Evolutionary conservation across 2,329 filamentous ascomycete species (phyloP).

Genomic region (Claviceps maximensis): DNA sequence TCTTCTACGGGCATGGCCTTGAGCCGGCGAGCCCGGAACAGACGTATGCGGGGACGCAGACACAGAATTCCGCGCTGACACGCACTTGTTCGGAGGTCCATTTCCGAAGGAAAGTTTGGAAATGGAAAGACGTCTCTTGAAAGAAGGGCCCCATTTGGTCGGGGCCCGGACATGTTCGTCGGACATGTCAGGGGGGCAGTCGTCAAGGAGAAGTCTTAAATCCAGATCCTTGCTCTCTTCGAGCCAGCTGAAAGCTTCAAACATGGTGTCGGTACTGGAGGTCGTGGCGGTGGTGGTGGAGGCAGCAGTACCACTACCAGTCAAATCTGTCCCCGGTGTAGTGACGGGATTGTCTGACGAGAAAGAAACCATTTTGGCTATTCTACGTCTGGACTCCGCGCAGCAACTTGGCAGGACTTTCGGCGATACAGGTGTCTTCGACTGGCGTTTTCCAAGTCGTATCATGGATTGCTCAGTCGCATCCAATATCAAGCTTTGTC

Average conservation of each 20-base stretch:
- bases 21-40: conserved; percentile 9
- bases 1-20: conserved; percentile 31
- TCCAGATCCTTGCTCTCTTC: conserved; percentile 62
- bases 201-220: conserved; percentile 50
- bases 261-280: conserved; percentile 36
- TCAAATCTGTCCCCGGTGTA: conserved; percentile 7
- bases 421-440: conserved; percentile 12
- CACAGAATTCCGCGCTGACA: conserved; percentile 16
- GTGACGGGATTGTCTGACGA: conserved; percentile 8
- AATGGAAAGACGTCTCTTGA: conserved; percentile 60
- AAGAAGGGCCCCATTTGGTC: conserved; percentile 43
- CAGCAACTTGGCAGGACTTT: not conserved
- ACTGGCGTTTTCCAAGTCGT: conserved; percentile 14
- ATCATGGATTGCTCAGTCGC: conserved; percentile 15
- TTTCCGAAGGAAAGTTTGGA: conserved; percentile 46
- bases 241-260: conserved; percentile 60
- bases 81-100: conserved; percentile 33
- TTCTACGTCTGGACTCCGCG: not conserved
- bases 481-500: conserved; percentile 24
- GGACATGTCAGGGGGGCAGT: conserved; percentile 53
- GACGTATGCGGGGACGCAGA: conserved; percentile 12
- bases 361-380: conserved; percentile 14
- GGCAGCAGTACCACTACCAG: conserved; percentile 2
- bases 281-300: not conserved
- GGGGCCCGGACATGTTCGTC: conserved; percentile 28